Base-by-base conservation (phyloP, 345 rosid species). In the Aegle marmelos region DNA sequence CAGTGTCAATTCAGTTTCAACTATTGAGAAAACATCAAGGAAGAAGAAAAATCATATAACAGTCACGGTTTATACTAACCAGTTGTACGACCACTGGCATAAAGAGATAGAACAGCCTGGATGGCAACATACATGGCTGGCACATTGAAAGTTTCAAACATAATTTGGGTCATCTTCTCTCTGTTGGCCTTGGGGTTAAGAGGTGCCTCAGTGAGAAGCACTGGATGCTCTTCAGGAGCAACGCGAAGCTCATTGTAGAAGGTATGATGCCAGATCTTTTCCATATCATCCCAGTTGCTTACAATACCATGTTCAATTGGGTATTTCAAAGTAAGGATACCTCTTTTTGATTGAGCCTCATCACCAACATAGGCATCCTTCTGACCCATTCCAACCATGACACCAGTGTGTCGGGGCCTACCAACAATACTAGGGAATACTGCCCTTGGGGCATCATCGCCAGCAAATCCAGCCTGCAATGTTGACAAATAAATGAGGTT, bases 231-330 rank as follows among this genome's bases (percentile, higher is more conserved):
- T 78, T 88, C 91, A 0, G 89, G 89, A 13, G 89, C 89, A 76
- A 88, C 90, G 82, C 89, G 89, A 37, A 86, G 89, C 83, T 88
- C 90, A 48, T 88, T 86, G 87, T 86, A 87, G 86, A 87, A 89
- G 5, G 89, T 89, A 85, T 89, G 90, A 79, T 86, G 90, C 92
- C 92, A 89, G 72, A 89, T 89, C 91, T 89, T 89, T 66, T 89
- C 93, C 93, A 89, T 88, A 74, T 88, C 93, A 66, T 89, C 93
- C 93, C 93, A 89, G 77, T 88, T 89, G 85, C 90, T 89, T 30
- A 89, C 93, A 30, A 86, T 89, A 68, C 93, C 90, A 16, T 89
- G 90, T 68, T 88, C 91, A 28, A 86, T 88, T n/a, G 91, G 93
- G 77, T 90, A 90, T n/a, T 88, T 90, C 85, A 90, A 82, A 41